These are phyloP conservation scores for Albifimbria verrucaria DNA, from an alignment of 2,329 filamentous ascomycete species.

Conservation along the genomic window DNA sequence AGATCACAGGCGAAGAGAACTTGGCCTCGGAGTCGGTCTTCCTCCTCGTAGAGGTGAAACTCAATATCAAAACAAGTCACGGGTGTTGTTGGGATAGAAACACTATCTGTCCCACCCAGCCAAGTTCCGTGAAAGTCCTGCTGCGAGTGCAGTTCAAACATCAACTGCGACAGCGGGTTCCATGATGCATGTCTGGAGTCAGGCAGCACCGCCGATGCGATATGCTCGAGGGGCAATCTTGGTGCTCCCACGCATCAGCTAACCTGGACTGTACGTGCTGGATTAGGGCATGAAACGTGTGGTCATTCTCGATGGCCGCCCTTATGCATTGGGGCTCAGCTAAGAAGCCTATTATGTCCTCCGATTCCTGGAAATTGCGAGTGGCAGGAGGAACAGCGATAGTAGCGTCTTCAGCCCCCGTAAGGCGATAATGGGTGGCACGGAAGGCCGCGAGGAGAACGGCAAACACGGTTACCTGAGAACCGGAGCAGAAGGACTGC, in stretches of 20 bases:
- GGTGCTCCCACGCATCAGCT: conserved; percentile 4
- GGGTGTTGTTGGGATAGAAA: no score
- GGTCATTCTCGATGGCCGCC: not conserved
- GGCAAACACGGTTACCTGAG: not conserved
- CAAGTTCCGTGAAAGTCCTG: conserved; percentile 12
- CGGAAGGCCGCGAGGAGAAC: conserved; percentile 5
- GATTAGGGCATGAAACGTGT: conserved; percentile 4
- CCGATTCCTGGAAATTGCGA: not conserved
- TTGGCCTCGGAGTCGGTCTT: no score
- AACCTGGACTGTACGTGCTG: conserved; percentile 3
- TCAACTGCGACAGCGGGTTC: conserved; percentile 12
- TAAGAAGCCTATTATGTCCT: conserved; percentile 7
- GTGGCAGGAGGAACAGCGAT: conserved; percentile 3
- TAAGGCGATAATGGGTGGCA: conserved; percentile 5
- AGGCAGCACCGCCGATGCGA: conserved; percentile 1
- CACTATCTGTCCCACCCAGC: no score
- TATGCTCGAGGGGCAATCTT: conserved; percentile 4
- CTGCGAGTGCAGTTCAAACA: conserved; percentile 18
- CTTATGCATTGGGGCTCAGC: conserved; percentile 8
- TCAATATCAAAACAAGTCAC: no score
- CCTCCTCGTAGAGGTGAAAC: no score
- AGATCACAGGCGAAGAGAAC: no score
- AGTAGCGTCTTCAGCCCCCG: conserved; percentile 3
- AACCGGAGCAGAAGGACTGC: not conserved
- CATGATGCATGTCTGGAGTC: conserved; percentile 10